These are phyloP conservation scores for Digitaria exilis DNA, from an alignment of 202 grass and related monocot genomes.

Conservation along the genomic window DNA sequence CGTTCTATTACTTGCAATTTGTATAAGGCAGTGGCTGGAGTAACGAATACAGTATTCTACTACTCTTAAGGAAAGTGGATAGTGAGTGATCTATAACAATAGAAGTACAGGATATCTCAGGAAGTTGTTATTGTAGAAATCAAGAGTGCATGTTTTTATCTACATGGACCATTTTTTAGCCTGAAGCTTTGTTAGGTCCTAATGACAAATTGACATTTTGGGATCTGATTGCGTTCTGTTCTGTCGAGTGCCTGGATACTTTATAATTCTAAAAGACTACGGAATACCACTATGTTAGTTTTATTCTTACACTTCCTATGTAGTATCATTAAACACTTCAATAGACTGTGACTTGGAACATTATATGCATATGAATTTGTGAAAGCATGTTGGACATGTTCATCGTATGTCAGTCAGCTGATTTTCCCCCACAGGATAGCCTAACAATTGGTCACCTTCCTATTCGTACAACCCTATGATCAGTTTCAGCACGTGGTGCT, in stretches of 20 bases:
- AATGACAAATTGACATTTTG: not conserved
- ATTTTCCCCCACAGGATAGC: not conserved
- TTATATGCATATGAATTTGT: conserved; percentile 28
- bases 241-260: not conserved
- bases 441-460: not conserved
- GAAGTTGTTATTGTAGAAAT: not conserved
- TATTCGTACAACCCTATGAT: too few species aligned
- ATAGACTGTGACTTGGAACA: not conserved
- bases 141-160: not conserved
- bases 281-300: not conserved
- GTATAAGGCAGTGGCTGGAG: not conserved
- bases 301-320: not conserved
- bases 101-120: not conserved
- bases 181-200: not conserved
- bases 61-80: not conserved
- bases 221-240: not conserved
- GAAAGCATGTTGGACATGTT: not conserved
- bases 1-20: not conserved
- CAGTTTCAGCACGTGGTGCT: too few species aligned
- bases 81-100: not conserved
- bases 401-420: not conserved
- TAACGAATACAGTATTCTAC: not conserved
- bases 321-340: not conserved
- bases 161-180: not conserved
- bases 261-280: not conserved